Base-by-base conservation (phyloP, 495 filamentous ascomycete species). In the Aspergillus affinis region DNA sequence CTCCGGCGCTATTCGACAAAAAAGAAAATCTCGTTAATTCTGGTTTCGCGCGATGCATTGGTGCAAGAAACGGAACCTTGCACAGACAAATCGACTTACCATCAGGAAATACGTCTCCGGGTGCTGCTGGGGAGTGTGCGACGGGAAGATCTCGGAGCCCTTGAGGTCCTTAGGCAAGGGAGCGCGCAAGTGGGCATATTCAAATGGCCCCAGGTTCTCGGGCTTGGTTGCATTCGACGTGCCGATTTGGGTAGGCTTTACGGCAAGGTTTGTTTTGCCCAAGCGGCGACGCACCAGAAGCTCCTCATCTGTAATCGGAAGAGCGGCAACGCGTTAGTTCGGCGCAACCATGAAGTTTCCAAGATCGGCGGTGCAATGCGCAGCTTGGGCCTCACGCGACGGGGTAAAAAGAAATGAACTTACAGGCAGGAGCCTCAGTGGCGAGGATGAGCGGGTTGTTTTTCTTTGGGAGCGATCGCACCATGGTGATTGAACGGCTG, bases 31-130 rank as follows among this genome's bases (percentile, higher is more conserved):
- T 36, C 27, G 55, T 47, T 41, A 54, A 20, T 48, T 18, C 4
- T 21, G n/a, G 26, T 7, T 27, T 26, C 30, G 36, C 36, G 36
- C 12, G 12, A 10, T 41, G 36, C 4, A 17, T 41, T 10, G 36
- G 12, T 36, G 32, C 4, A 50, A 49, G 3, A 10, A 46, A 29
- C 8, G 15, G 19, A 21, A 48, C 47, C 4, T n/a, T 23, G 44
- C 44, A 7, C 3, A 20, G 30, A 20, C 3, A 23, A 9, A 41
- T 19, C 47, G 50, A 68, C 83, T 72, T 78, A 88, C 86, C 94
- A 98, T 98, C 62, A 98, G 77, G 70, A 97, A 98, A 75, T 98
- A 98, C 19, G 90, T 92, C 68, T 91, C 90, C 4, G 93, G 93
- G 58, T 80, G 77, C 57, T 76, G 72, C 49, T 76, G 71, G n/a